Base-by-base conservation (phyloP, 176 grass and related monocot species). In the Oropetium thomaeum region DNA sequence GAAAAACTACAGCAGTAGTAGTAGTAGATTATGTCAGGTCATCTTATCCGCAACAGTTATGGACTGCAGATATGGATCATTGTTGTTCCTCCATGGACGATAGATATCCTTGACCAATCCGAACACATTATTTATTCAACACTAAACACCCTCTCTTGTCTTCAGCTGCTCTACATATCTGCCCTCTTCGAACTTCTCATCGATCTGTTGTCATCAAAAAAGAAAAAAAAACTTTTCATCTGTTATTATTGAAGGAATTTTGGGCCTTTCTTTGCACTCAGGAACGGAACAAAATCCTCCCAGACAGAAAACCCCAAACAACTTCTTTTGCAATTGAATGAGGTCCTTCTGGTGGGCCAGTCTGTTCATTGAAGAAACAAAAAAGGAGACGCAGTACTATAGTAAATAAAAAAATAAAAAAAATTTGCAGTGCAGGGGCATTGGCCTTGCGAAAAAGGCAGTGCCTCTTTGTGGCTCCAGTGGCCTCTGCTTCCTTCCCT, bases 311-410 rank as follows among this genome's bases (percentile, higher is more conserved):
- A 34, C 37, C 42, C 85, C 79, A 82, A 82, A 73, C 11, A 77
- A 40, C 58, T 67, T 76, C 58, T 77, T 87, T 78, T 67, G 32
- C 48, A 32, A 10, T 67, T 77, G 31, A 82, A 82, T 78, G 73
- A 61, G 51, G 7, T 22, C 11, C 7, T 1, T 19, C 17, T 4
- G n/a, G 28, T 73, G 74, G 72, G 40, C 38, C 41, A 71, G 11
- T 10, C 29, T 27, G 14, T 8, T n/a, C 47, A 55, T 55, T 4
- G 19, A 71, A 39, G 16, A 65, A 77, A n/a, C 30, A 39, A 8
- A 65, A 77, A 76, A 15, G 44, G 37, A 70, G 52, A n/a, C n/a
- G n/a, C n/a, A n/a, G n/a, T n/a, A n/a, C n/a, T n/a, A n/a, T n/a
- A n/a, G n/a, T n/a, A n/a, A n/a, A n/a, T n/a, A n/a, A n/a, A n/a